phyloP scores from a whole-genome alignment of 129 eudicot genomes.

The Solidago caesia region DNA sequence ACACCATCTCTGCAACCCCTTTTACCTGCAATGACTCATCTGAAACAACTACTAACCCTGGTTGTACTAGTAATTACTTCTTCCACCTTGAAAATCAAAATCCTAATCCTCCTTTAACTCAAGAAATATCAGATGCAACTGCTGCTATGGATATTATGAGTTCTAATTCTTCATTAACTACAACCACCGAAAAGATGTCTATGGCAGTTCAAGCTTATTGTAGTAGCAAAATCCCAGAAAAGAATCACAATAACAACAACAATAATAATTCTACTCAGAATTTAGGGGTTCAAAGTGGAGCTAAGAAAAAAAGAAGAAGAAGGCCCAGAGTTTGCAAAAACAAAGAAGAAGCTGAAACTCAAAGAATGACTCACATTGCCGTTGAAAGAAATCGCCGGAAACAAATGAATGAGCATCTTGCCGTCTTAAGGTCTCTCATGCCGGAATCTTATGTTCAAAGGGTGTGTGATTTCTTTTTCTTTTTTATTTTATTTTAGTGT shows the following conservation, averaged over 20 bases:
- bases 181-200: constrained; percentile 29
- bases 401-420: constrained; percentile 93
- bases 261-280: constrained; percentile 2
- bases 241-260: not conserved
- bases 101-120: constrained; percentile 33
- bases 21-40: constrained; percentile 45
- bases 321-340: constrained; percentile 82
- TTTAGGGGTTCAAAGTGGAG: constrained; percentile 39
- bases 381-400: constrained; percentile 92
- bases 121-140: constrained; percentile 13
- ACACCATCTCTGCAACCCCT: constrained; percentile 63
- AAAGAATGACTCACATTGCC: constrained; percentile 95
- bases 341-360: constrained; percentile 93
- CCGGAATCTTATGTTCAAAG: constrained; percentile 94
- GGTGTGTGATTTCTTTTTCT: constrained; percentile 32
- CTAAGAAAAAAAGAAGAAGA: constrained; percentile 72
- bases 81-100: constrained; percentile 28
- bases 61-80: constrained; percentile 26
- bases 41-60: constrained; percentile 29
- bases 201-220: constrained; percentile 34
- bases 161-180: constrained; percentile 30
- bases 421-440: constrained; percentile 92
- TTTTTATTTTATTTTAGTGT: not conserved
- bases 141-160: constrained; percentile 34
- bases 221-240: constrained; percentile 15